Percentiles rank a stretch among this genome's conserved stretches.
These are phyloP conservation scores for Paratinospora sagittata DNA, from an alignment of 164 flowering plant genomes.

Conservation along the genomic window DNA sequence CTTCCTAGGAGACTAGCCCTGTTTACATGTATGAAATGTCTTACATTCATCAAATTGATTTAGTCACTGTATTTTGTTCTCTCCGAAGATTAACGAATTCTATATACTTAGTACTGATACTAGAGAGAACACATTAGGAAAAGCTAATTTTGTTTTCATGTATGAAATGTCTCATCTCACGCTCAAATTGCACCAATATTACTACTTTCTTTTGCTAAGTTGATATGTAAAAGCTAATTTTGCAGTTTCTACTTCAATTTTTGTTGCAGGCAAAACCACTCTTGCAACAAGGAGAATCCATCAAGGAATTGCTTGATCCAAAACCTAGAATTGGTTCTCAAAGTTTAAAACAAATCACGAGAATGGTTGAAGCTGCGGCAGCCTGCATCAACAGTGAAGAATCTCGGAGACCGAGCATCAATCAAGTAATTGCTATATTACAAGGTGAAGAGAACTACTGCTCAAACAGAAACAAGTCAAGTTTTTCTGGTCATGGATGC, in stretches of 20 bases:
- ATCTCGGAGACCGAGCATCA: conserved; percentile 53
- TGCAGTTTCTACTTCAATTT: background rate
- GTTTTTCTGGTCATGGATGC: conserved; percentile 26
- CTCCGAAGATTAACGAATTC: background rate
- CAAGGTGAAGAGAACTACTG: conserved; percentile 37
- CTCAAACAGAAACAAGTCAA: conserved; percentile 25
- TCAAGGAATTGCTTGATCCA: conserved; percentile 55
- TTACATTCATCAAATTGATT: background rate
- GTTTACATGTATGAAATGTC: background rate
- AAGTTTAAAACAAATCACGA: conserved; percentile 36
- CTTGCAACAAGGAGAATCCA: conserved; percentile 42
- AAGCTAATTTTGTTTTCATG: too few species aligned
- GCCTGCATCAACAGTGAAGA: conserved; percentile 70
- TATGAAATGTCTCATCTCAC: too few species aligned
- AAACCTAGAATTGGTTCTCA: conserved; percentile 32
- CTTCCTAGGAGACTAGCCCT: background rate
- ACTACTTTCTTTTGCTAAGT: too few species aligned
- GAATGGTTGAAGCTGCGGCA: conserved; percentile 62
- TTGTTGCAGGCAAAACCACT: conserved; percentile 72
- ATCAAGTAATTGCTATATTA: conserved; percentile 44
- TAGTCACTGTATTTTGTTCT: background rate
- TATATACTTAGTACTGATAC: background rate
- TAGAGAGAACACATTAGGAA: too few species aligned
- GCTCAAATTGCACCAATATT: too few species aligned
- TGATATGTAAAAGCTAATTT: background rate